Evolutionary conservation across 2,329 filamentous ascomycete species (phyloP).

Genomic region (Didymosphaeria variabile): DNA sequence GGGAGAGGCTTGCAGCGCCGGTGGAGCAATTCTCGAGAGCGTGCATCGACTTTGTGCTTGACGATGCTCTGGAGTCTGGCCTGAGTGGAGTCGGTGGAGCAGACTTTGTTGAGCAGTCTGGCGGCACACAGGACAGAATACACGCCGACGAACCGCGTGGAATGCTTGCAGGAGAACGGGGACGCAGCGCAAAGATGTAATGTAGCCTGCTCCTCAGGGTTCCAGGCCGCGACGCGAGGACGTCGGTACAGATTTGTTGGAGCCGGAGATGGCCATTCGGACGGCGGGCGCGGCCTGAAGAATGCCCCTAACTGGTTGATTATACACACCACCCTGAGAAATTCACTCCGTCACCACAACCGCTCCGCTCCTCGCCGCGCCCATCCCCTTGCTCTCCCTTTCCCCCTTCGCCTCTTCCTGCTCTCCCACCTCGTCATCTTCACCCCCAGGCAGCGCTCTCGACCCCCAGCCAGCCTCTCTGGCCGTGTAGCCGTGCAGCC

Average conservation of each 20-base stretch:
- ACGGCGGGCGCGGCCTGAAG: background rate
- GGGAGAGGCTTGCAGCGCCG: slow-evolving; percentile 21
- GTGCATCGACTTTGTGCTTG: slow-evolving; percentile 39
- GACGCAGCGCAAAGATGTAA: background rate
- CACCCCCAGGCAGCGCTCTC: slow-evolving; percentile 15
- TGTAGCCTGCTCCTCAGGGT: background rate
- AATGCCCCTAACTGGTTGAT: too few relatives aligned
- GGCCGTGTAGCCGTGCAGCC: slow-evolving; percentile 19
- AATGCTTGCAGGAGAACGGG: too few relatives aligned
- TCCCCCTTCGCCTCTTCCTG: slow-evolving; percentile 16
- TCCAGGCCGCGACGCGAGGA: background rate
- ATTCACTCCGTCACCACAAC: slow-evolving; percentile 26
- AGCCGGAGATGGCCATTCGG: background rate
- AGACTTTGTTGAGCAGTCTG: slow-evolving; percentile 31
- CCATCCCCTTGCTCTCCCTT: slow-evolving; percentile 21
- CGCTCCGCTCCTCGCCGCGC: slow-evolving; percentile 21
- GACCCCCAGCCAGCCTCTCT: slow-evolving; percentile 20
- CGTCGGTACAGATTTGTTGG: background rate
- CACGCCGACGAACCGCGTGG: slow-evolving; percentile 17
- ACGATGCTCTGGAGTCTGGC: slow-evolving; percentile 28
- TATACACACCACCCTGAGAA: slow-evolving; percentile 7
- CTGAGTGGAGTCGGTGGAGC: slow-evolving; percentile 27
- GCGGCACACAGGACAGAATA: slow-evolving; percentile 30
- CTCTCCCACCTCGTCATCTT: slow-evolving; percentile 19
- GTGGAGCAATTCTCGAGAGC: slow-evolving; percentile 19